phyloP scores from a whole-genome alignment of 768 basidiomycete genomes.

The Psilocybe subaeruginosa region DNA sequence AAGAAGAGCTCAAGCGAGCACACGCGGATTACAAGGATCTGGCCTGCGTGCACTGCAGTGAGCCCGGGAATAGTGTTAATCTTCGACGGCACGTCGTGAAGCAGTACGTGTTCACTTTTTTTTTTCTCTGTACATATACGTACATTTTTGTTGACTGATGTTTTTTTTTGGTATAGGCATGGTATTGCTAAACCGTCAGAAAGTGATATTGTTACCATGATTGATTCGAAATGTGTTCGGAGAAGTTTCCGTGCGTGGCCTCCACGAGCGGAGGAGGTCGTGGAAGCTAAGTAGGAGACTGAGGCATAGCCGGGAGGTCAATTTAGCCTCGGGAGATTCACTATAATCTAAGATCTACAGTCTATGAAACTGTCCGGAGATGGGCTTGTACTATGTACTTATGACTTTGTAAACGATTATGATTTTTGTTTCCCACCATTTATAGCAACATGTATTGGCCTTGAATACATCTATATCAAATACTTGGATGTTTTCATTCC shows the following conservation, averaged over 20 bases:
- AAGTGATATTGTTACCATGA: background rate
- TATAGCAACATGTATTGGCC: too few relatives aligned
- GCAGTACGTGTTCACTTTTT: slow-evolving; percentile 1
- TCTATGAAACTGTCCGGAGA: too few relatives aligned
- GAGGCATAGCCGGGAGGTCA: too few relatives aligned
- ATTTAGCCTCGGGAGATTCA: too few relatives aligned
- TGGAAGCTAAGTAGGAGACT: background rate
- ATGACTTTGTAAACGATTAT: too few relatives aligned
- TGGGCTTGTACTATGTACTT: too few relatives aligned
- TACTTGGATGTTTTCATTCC: too few relatives aligned
- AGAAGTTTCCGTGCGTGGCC: background rate
- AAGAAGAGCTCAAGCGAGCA: background rate
- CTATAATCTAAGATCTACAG: too few relatives aligned
- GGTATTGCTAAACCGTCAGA: background rate
- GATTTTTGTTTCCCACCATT: too few relatives aligned
- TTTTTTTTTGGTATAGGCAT: background rate
- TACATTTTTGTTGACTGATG: background rate
- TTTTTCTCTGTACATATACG: background rate
- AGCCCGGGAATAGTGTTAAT: background rate
- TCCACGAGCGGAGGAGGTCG: background rate
- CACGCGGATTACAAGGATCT: background rate
- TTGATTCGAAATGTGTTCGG: background rate
- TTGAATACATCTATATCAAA: too few relatives aligned
- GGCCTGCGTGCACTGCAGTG: slow-evolving; percentile 10
- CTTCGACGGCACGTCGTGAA: slow-evolving; percentile 5